These are phyloP conservation scores for Penicillium sp. DNA, from an alignment of 2,329 filamentous ascomycete species.

Conservation along the genomic window DNA sequence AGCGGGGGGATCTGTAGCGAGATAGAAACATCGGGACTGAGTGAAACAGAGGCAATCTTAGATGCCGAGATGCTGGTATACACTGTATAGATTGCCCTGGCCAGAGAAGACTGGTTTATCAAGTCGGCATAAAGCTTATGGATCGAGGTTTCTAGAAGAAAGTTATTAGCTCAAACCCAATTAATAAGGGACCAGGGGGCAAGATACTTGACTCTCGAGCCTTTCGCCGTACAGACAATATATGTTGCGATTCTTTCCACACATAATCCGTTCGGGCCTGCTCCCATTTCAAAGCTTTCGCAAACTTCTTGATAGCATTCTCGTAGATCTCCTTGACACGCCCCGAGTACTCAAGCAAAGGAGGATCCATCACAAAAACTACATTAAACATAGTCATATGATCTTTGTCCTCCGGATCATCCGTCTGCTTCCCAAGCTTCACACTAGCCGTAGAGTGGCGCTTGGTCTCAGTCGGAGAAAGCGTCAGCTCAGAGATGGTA, in stretches of 20 bases:
- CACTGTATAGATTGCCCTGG: slow-evolving; percentile 77
- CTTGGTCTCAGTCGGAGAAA: slow-evolving; percentile 25
- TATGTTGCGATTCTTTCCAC: slow-evolving; percentile 83
- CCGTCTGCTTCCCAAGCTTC: slow-evolving; percentile 20
- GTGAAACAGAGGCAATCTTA: slow-evolving; percentile 79
- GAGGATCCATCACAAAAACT: slow-evolving; percentile 85
- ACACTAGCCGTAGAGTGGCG: slow-evolving; percentile 23
- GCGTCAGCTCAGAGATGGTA: slow-evolving; percentile 28
- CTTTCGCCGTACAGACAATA: slow-evolving; percentile 78
- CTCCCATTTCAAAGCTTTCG: slow-evolving; percentile 88
- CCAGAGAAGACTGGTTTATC: slow-evolving; percentile 69
- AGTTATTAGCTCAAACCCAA: slow-evolving; percentile 12
- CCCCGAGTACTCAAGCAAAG: slow-evolving; percentile 71
- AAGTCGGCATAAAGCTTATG: slow-evolving; percentile 44
- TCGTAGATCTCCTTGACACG: slow-evolving; percentile 78
- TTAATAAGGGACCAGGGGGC: background rate
- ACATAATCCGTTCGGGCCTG: slow-evolving; percentile 89
- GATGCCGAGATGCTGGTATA: slow-evolving; percentile 80
- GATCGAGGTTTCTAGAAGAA: slow-evolving; percentile 32
- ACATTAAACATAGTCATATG: slow-evolving; percentile 97
- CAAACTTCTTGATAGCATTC: slow-evolving; percentile 87
- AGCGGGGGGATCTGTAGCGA: slow-evolving; percentile 64
- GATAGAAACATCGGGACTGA: slow-evolving; percentile 64
- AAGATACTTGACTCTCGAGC: slow-evolving; percentile 61
- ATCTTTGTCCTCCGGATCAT: slow-evolving; percentile 45